A percentile compares a stretch with the other conserved stretches of the same genome.
These are phyloP conservation scores for Parastagonospora nodorum DNA, from an alignment of 2,329 filamentous ascomycete genomes.

Conservation along the genomic window DNA sequence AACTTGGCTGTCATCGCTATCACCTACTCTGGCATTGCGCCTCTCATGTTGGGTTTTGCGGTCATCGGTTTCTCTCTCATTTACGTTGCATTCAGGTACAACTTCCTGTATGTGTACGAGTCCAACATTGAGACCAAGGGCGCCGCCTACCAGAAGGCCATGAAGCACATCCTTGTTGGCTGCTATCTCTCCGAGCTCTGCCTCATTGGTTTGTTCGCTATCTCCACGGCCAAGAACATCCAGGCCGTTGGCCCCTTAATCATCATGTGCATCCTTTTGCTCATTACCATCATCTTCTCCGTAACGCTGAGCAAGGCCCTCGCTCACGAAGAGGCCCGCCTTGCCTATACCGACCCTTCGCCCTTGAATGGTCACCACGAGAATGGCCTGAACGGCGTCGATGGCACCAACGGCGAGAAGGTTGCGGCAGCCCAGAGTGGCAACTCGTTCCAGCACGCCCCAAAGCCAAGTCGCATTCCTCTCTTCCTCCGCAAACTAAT, in stretches of 20 bases:
- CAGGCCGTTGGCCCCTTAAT: constrained; percentile 49
- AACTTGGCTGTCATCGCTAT: constrained; percentile 53
- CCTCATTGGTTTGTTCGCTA: constrained; percentile 54
- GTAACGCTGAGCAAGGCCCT: constrained; percentile 42
- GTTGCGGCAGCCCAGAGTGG: constrained; percentile 9
- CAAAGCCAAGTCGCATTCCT: constrained; percentile 35
- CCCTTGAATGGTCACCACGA: constrained; percentile 28
- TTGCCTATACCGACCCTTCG: constrained; percentile 34
- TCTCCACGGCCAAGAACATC: constrained; percentile 41
- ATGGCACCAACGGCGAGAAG: constrained; percentile 18
- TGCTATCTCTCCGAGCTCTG: constrained; percentile 56
- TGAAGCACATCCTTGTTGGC: constrained; percentile 54
- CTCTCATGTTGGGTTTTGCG: constrained; percentile 54
- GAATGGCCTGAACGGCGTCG: constrained; percentile 14
- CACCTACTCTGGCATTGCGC: constrained; percentile 56
- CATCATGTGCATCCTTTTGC: constrained; percentile 50
- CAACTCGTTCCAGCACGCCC: constrained; percentile 15
- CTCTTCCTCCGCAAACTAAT: constrained; percentile 38
- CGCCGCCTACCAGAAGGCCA: constrained; percentile 51
- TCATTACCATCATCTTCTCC: constrained; percentile 49
- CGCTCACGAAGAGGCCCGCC: constrained; percentile 32
- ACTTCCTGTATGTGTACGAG: constrained; percentile 55
- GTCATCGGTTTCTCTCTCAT: constrained; percentile 51
- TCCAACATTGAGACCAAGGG: constrained; percentile 55
- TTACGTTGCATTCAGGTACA: constrained; percentile 56